These are phyloP conservation scores for Phytophthora crassamura DNA, from an alignment of 352 stramenopile genomes.

Conservation along the genomic window DNA sequence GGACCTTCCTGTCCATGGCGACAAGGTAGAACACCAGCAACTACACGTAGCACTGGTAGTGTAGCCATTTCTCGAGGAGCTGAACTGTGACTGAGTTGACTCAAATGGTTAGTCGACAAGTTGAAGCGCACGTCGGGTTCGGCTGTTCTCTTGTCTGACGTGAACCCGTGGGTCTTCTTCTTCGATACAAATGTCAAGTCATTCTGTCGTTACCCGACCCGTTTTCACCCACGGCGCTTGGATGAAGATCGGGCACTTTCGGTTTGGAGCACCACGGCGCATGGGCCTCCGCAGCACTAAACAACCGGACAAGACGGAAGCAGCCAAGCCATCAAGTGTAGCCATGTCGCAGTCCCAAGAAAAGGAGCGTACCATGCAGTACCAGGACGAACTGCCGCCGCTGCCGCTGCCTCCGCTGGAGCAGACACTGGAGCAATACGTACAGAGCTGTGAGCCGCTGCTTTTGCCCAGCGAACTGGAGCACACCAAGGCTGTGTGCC, in stretches of 20 bases:
- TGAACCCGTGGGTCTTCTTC: slow-evolving; percentile 17
- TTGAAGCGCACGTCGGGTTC: slow-evolving; percentile 22
- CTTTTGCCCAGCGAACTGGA: slow-evolving; percentile 88
- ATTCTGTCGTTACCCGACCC: slow-evolving; percentile 8
- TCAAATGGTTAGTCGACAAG: slow-evolving; percentile 4
- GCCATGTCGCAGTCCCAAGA: slow-evolving; percentile 22
- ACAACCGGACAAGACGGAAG: not conserved
- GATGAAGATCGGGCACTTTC: slow-evolving; percentile 27
- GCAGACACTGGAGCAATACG: slow-evolving; percentile 93
- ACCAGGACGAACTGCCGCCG: slow-evolving; percentile 89
- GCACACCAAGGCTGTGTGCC: slow-evolving; percentile 90
- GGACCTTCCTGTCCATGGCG: too few species aligned
- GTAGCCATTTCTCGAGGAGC: too few species aligned
- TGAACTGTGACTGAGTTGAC: too few species aligned
- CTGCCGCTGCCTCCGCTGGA: slow-evolving; percentile 95
- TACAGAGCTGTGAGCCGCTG: slow-evolving; percentile 93
- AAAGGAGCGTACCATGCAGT: slow-evolving; percentile 75
- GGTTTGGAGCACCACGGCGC: slow-evolving; percentile 26
- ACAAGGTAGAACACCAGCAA: too few species aligned
- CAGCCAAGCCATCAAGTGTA: slow-evolving; percentile 10
- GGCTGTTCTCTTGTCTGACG: slow-evolving; percentile 7
- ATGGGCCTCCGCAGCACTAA: slow-evolving; percentile 36
- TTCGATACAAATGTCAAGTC: slow-evolving; percentile 25
- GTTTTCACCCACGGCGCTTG: slow-evolving; percentile 16
- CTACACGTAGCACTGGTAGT: too few species aligned